Conservation (phyloP, 805 yeast genomes). For the Naumovozyma dairenensis region DNA sequence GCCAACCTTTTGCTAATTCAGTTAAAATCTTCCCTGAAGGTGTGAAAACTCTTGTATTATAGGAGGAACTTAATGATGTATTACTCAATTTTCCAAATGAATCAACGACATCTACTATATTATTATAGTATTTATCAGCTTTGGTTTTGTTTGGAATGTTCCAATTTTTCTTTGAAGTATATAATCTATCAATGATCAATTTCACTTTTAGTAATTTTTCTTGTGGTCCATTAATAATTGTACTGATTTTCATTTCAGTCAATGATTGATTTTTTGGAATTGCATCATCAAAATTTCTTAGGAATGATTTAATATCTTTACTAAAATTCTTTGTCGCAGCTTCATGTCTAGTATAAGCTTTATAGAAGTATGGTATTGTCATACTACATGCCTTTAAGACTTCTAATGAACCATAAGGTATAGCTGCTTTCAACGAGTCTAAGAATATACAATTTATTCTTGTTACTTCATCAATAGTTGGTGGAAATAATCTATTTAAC, state of each 20-base stretch:
- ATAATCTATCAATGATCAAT: conserved; percentile 54
- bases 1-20: conserved; percentile 82
- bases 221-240: conserved; percentile 53
- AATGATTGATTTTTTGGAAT: conserved; percentile 28
- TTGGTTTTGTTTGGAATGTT: conserved; percentile 14
- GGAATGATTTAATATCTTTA: conserved; percentile 35
- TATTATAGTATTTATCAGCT: conserved; percentile 36
- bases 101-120: conserved; percentile 58
- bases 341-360: conserved; percentile 88
- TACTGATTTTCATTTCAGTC: conserved; percentile 44
- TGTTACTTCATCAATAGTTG: conserved; percentile 89
- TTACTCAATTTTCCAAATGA: conserved; percentile 60
- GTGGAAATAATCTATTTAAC: conserved; percentile 78
- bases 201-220: conserved; percentile 64
- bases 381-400: conserved; percentile 70
- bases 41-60: conserved; percentile 64
- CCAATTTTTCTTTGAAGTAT: conserved; percentile 40
- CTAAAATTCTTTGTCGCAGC: conserved; percentile 73
- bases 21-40: conserved; percentile 85
- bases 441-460: conserved; percentile 78
- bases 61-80: conserved; percentile 33
- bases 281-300: conserved; percentile 27
- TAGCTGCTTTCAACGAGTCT: conserved; percentile 61
- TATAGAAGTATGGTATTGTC: conserved; percentile 81
- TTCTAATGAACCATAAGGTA: conserved; percentile 63